Conservation (phyloP, 345 rosid genomes). For the Hibiscus trionum region DNA sequence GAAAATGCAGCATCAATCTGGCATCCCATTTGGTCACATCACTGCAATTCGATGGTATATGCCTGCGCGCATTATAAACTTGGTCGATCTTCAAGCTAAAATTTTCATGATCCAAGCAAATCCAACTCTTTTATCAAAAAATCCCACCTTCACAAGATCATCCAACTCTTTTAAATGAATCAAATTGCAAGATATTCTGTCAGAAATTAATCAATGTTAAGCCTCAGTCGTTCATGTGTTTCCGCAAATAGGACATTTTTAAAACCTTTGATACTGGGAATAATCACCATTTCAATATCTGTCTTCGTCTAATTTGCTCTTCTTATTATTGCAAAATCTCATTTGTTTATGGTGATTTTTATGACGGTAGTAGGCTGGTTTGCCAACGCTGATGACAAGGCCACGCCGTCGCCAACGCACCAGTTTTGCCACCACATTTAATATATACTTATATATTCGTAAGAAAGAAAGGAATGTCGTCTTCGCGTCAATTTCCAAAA, state of each 20-base stretch:
- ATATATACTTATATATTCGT: not conserved
- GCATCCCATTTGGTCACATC: not conserved
- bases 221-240: not conserved
- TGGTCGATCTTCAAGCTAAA: not conserved
- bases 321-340: not conserved
- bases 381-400: slow-evolving; percentile 1
- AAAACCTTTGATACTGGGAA: not conserved
- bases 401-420: slow-evolving; percentile 28
- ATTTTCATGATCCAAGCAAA: not conserved
- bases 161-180: not conserved
- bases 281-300: not conserved
- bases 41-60: not conserved
- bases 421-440: not conserved
- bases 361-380: slow-evolving; percentile 1
- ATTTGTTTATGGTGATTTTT: not conserved
- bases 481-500: no score
- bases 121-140: not conserved
- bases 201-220: not conserved
- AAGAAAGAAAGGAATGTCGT: slow-evolving; percentile 6
- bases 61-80: not conserved
- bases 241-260: not conserved
- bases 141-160: not conserved
- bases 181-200: not conserved
- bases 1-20: not conserved
- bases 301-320: not conserved